phyloP scores from a whole-genome alignment of 352 stramenopile species.

The Thalassiosira tumida region DNA sequence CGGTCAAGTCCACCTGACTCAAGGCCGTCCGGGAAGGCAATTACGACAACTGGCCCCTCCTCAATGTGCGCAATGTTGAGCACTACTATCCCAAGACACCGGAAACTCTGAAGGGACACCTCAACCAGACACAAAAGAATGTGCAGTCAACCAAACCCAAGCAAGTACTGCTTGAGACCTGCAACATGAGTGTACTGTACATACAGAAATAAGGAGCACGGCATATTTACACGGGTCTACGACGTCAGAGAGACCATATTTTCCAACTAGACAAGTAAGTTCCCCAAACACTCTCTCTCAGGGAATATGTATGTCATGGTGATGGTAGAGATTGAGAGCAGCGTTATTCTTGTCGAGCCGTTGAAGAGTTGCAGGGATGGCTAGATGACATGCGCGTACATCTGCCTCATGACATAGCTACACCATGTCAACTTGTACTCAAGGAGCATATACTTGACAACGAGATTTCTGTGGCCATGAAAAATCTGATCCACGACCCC shows the following conservation, averaged over 20 bases:
- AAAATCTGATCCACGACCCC: not conserved
- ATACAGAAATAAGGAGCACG: not conserved
- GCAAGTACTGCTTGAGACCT: too few species aligned
- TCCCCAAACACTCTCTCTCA: conserved; percentile 56
- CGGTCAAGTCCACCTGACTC: conserved; percentile 35
- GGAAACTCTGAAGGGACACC: conserved; percentile 67
- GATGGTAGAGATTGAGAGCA: conserved; percentile 64
- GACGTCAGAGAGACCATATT: conserved; percentile 56
- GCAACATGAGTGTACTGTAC: too few species aligned
- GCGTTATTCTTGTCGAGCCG: not conserved
- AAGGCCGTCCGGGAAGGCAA: conserved; percentile 15
- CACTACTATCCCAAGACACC: conserved; percentile 57
- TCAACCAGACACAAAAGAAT: conserved; percentile 20
- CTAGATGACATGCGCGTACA: not conserved
- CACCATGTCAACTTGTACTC: not conserved
- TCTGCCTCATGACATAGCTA: not conserved
- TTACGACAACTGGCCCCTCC: conserved; percentile 48
- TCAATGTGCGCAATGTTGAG: conserved; percentile 26
- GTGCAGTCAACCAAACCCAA: conserved; percentile 57
- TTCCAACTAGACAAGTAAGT: conserved; percentile 78
- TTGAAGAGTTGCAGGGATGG: not conserved
- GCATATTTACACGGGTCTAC: conserved; percentile 62
- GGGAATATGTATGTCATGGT: conserved; percentile 85
- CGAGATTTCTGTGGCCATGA: not conserved
- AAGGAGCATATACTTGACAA: not conserved